These are phyloP conservation scores for Fomitopsis betulina DNA, from an alignment of 1,284 basidiomycete genomes.

Conservation along the genomic window DNA sequence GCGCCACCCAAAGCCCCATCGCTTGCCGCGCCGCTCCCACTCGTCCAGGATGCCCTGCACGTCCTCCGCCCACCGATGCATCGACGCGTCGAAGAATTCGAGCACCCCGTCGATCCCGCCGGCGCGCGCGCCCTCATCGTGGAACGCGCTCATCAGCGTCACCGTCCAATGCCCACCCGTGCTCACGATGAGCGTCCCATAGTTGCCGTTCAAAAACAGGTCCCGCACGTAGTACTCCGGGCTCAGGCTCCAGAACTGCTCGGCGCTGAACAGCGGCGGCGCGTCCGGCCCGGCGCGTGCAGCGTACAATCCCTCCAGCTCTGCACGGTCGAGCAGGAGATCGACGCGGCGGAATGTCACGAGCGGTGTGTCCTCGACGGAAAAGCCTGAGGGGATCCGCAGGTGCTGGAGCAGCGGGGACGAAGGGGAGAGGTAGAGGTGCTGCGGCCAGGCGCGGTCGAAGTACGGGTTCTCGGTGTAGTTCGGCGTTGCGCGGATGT, in stretches of 20 bases:
- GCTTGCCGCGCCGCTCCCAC: constrained; percentile 11
- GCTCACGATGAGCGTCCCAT: constrained; percentile 53
- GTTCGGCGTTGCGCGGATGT: constrained; percentile 59
- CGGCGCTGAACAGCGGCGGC: constrained; percentile 46
- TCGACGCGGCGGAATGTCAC: constrained; percentile 62
- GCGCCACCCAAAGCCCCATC: constrained; percentile 13
- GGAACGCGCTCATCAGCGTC: constrained; percentile 45
- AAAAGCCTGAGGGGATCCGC: constrained; percentile 45
- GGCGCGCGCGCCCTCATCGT: constrained; percentile 30
- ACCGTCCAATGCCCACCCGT: constrained; percentile 69
- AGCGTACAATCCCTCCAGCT: constrained; percentile 44
- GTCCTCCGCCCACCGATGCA: constrained; percentile 46
- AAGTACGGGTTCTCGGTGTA: constrained; percentile 48
- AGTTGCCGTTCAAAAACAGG: constrained; percentile 45
- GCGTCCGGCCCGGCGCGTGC: constrained; percentile 10
- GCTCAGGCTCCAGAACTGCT: constrained; percentile 47
- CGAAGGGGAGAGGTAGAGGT: constrained; percentile 51
- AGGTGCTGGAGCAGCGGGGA: constrained; percentile 44
- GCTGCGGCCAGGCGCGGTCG: constrained; percentile 60
- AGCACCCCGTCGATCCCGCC: constrained; percentile 49
- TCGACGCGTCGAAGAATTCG: constrained; percentile 49
- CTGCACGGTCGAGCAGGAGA: constrained; percentile 45
- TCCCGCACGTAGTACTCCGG: constrained; percentile 45
- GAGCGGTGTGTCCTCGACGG: constrained; percentile 51
- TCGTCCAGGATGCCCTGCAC: constrained; percentile 39